phyloP scores from a whole-genome alignment of 129 eudicot genomes.

The Centaurea solstitialis region DNA sequence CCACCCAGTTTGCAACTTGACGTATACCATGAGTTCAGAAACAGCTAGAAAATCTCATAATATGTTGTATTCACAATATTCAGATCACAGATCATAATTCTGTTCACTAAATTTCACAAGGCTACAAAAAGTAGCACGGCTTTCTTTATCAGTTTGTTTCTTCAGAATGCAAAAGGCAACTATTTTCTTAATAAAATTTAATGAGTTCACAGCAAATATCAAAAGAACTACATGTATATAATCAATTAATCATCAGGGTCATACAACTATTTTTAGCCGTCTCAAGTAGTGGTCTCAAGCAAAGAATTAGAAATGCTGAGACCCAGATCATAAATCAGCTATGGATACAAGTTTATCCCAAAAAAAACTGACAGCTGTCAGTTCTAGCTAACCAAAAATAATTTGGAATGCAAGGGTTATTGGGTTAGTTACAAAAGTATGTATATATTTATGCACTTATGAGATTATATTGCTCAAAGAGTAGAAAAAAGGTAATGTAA shows the following conservation, averaged over 20 bases:
- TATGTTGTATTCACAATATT: not conserved
- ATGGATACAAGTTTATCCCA: too few relatives aligned
- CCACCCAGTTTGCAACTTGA: not conserved
- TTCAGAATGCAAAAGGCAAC: not conserved
- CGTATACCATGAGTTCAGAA: not conserved
- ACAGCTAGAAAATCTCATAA: not conserved
- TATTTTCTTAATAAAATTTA: too few relatives aligned
- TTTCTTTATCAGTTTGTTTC: not conserved
- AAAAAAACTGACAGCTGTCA: not conserved
- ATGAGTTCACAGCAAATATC: not conserved
- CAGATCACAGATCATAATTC: not conserved
- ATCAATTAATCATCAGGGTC: not conserved
- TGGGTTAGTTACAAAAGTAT: not conserved
- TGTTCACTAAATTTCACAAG: not conserved
- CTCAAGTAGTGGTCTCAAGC: not conserved
- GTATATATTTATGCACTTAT: not conserved
- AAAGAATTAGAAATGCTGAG: not conserved
- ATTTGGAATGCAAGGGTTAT: not conserved
- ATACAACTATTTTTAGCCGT: not conserved
- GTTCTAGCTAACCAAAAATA: not conserved
- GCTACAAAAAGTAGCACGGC: too few relatives aligned
- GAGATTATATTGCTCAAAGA: not conserved
- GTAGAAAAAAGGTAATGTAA: not conserved
- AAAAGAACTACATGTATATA: not conserved
- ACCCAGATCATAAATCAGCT: not conserved